phyloP scores from a whole-genome alignment of 495 filamentous ascomycete species.

The Zalerion maritima region DNA sequence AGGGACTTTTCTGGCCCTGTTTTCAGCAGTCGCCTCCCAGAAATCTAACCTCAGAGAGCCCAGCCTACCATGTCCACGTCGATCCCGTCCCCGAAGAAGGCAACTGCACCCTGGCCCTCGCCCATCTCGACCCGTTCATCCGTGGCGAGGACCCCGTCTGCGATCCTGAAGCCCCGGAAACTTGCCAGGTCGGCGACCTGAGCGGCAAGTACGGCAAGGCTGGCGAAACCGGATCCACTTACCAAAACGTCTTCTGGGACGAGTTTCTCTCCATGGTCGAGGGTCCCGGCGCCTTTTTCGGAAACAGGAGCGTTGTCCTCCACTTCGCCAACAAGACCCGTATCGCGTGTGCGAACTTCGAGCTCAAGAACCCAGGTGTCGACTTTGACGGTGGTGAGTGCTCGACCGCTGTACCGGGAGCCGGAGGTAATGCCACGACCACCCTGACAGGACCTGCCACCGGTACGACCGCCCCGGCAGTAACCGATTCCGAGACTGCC shows the following conservation, averaged over 20 bases:
- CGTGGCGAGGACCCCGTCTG: constrained; percentile 53
- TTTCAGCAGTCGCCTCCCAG: not conserved
- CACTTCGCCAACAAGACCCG: constrained; percentile 59
- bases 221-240: constrained; percentile 25
- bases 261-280: constrained; percentile 46
- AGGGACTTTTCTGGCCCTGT: not conserved
- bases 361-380: too few species aligned
- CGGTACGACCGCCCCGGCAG: constrained; percentile 1
- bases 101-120: constrained; percentile 60
- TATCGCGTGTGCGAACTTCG: constrained; percentile 60
- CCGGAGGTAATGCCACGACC: constrained; percentile 7
- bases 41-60: constrained; percentile 2
- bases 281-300: constrained; percentile 53
- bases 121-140: constrained; percentile 39
- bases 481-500: constrained; percentile 7
- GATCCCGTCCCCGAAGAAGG: constrained; percentile 55
- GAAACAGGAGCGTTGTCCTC: constrained; percentile 64
- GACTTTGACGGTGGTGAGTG: constrained; percentile 8
- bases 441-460: constrained; percentile 4
- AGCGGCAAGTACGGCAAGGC: constrained; percentile 69
- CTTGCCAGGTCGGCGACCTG: constrained; percentile 75
- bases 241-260: constrained; percentile 43
- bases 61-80: constrained; percentile 77
- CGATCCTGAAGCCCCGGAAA: constrained; percentile 42
- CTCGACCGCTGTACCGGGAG: constrained; percentile 5